Conservation (phyloP, 2,329 filamentous ascomycete genomes). For the Penicillium sp. region DNA sequence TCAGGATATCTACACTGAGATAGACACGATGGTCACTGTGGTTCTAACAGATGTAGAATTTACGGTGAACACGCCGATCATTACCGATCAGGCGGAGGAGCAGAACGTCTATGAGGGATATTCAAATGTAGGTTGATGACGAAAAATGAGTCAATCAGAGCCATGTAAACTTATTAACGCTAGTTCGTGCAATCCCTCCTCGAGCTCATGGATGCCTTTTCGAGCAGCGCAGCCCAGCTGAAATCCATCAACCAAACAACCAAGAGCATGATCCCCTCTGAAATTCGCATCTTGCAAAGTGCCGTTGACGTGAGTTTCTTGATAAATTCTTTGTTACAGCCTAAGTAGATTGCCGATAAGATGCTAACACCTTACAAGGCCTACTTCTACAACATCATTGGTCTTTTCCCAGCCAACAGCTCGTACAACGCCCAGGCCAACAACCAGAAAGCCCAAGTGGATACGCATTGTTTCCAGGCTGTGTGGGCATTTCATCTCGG, state of each 20-base stretch:
- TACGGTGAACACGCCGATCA: not conserved
- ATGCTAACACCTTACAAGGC: not conserved
- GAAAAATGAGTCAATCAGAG: not conserved
- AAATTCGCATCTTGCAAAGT: not conserved
- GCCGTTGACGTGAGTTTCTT: not conserved
- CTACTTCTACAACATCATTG: not conserved
- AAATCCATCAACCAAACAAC: not conserved
- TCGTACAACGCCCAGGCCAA: not conserved
- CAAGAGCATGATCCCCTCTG: not conserved
- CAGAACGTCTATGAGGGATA: not conserved
- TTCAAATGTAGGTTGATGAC: not conserved
- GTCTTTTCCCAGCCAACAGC: not conserved
- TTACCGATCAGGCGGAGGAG: not conserved
- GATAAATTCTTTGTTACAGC: not conserved
- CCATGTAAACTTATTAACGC: not conserved
- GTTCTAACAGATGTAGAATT: not conserved
- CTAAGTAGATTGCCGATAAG: not conserved
- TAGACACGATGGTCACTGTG: not conserved
- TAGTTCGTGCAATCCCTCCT: not conserved
- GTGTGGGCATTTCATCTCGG: not conserved
- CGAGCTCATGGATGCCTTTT: not conserved
- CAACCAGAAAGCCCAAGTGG: not conserved
- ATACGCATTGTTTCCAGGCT: not conserved
- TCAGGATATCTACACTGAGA: not conserved
- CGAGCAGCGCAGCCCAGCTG: not conserved